A percentile compares a stretch with the other conserved stretches of the same genome.
These are phyloP conservation scores for Yarrowia sp. DNA, from an alignment of 805 yeast species.

Conservation along the genomic window DNA sequence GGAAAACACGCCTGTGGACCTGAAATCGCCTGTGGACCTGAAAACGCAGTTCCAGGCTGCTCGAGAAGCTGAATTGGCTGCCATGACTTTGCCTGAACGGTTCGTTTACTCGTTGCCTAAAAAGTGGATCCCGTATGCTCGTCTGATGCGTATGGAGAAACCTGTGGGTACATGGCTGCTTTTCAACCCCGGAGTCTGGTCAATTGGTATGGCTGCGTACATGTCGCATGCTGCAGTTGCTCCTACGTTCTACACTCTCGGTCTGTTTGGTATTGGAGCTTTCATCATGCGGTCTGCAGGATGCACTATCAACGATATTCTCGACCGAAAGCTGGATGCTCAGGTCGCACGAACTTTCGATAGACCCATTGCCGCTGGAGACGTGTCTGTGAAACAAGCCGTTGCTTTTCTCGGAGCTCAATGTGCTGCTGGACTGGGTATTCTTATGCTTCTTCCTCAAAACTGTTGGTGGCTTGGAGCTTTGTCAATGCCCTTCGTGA, in stretches of 20 bases:
- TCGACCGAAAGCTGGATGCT: constrained; percentile 78
- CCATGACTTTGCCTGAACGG: constrained; percentile 36
- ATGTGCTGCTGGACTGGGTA: constrained; percentile 66
- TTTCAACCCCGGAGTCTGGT: constrained; percentile 86
- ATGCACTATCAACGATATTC: constrained; percentile 88
- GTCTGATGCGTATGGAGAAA: constrained; percentile 84
- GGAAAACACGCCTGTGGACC: constrained; percentile 4
- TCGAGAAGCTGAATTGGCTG: constrained; percentile 9
- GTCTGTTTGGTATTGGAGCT: constrained; percentile 79
- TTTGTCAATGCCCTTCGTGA: constrained; percentile 71
- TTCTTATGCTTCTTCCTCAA: constrained; percentile 69
- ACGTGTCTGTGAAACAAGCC: constrained; percentile 72
- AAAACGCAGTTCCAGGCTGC: constrained; percentile 11
- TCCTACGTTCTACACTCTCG: constrained; percentile 59
- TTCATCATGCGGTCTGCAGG: constrained; percentile 97
- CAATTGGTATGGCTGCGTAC: constrained; percentile 85
- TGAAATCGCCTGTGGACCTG: not conserved
- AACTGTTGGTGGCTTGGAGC: constrained; percentile 84
- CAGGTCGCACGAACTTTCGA: constrained; percentile 85
- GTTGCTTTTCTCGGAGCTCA: constrained; percentile 68
- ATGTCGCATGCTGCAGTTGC: constrained; percentile 62
- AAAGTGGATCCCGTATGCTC: constrained; percentile 83
- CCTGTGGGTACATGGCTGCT: constrained; percentile 94
- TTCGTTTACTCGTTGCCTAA: constrained; percentile 54
- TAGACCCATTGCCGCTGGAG: constrained; percentile 90